Base-by-base conservation (phyloP, 306 rosid species). In the Ziziphus jujuba region DNA sequence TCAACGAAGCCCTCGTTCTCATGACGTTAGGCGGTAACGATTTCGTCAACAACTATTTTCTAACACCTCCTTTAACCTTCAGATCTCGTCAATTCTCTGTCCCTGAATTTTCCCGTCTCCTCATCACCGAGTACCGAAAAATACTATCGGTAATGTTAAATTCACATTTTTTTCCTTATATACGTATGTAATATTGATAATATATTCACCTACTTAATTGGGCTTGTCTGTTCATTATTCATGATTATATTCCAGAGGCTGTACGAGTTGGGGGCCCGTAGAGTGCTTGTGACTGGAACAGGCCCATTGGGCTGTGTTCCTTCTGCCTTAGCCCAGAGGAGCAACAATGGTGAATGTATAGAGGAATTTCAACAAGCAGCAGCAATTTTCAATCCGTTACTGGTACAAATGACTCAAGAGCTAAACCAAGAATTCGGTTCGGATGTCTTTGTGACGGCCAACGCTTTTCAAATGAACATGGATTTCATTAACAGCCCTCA, bases 1-100 rank as follows among this genome's bases (percentile, higher is more conserved):
- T 85, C 57, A 75, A 79, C 0, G 72, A 55, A 6, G 84, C 86
- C 0, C 69, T 84, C 7, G 77, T 80, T 35, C 79, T 85, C 22
- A 77, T 88, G 10, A 85, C 95, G 2, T 56, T 88, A 0, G 91
- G 95, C 3, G 89, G 95, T 9, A 88, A 88, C 53, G 89, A 88
- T 71, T 85, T 75, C 13, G 87, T 88, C 20, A 88, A 88, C 80
- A 88, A 85, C 73, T 88, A 85, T 43, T 88, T 85, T 59, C 17
- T 69, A 35, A 67, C 71, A 4, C 91, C 89, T 4, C 87, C 87
- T 3, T 1, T 55, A 56, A 64, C 91, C 0, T 69, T 63, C 2
- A 72, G 95, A 56, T 81, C 85, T 14, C 86, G 75, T 48, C 95
- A 85, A 66, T 88, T 70, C 74, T 47, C 87, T 6, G 49, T 88